Percentiles rank a stretch among this genome's conserved stretches.
These are phyloP conservation scores for Trichoderma asperelloides DNA, from an alignment of 495 filamentous ascomycete species.

Conservation along the genomic window DNA sequence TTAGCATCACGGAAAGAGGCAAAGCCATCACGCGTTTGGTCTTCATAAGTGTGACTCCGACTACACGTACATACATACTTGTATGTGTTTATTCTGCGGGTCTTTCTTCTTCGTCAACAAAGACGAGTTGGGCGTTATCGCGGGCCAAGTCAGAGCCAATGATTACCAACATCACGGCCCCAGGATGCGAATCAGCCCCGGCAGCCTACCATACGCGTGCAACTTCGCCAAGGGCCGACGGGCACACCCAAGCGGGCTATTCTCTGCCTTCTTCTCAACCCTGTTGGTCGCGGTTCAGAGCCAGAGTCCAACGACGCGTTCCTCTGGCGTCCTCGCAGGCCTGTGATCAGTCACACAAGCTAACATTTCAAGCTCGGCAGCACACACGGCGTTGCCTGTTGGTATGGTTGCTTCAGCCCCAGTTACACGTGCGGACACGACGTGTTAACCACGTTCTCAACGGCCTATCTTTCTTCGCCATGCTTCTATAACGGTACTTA, in stretches of 20 bases:
- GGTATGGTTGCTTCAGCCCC: neutral
- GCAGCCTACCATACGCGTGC: no score
- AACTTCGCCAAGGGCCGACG: no score
- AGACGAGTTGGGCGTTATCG: no score
- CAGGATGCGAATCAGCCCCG: no score
- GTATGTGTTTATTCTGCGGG: no score
- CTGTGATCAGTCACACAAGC: neutral
- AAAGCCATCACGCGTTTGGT: neutral
- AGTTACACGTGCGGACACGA: neutral
- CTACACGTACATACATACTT: neutral
- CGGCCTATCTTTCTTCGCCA: neutral
- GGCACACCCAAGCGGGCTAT: no score
- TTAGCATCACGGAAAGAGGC: neutral
- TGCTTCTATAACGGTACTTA: neutral
- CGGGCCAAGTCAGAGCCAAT: no score
- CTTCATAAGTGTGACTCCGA: neutral
- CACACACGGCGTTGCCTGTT: neutral
- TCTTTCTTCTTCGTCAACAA: no score
- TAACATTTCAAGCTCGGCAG: neutral
- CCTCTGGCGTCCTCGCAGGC: neutral
- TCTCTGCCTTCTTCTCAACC: neutral
- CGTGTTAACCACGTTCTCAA: neutral
- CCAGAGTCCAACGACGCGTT: neutral
- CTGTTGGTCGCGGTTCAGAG: neutral
- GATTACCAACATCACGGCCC: no score